A percentile compares a stretch with the other conserved stretches of the same genome.
Conservation (phyloP, 805 yeast species). For the Metschnikowia drakensbergensis region DNA sequence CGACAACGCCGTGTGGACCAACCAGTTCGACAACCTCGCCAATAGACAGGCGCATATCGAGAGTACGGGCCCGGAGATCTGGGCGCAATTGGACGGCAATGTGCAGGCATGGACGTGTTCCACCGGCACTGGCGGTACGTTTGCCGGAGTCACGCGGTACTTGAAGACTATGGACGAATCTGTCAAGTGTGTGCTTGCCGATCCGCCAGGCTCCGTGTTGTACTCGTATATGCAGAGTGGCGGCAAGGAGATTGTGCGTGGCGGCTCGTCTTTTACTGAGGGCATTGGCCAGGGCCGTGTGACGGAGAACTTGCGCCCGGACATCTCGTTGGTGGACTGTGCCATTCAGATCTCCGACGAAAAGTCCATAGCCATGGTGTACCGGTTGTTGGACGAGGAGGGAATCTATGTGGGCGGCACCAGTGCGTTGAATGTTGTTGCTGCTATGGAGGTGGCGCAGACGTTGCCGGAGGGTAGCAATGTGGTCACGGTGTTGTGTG, state of each 20-base stretch:
- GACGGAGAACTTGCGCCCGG: slow-evolving; percentile 75
- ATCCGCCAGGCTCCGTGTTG: slow-evolving; percentile 89
- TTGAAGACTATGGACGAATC: slow-evolving; percentile 62
- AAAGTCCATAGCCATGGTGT: slow-evolving; percentile 79
- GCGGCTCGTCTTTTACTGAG: slow-evolving; percentile 88
- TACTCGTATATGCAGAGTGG: slow-evolving; percentile 72
- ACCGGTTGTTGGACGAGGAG: slow-evolving; percentile 79
- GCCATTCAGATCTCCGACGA: slow-evolving; percentile 77
- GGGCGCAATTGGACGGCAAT: slow-evolving; percentile 76
- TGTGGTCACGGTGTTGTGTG: slow-evolving; percentile 85
- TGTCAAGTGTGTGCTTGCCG: slow-evolving; percentile 70
- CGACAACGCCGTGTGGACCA: slow-evolving; percentile 86
- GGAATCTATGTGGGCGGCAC: slow-evolving; percentile 91
- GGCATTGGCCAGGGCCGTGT: slow-evolving; percentile 96
- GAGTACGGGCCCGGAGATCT: slow-evolving; percentile 90
- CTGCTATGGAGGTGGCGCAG: slow-evolving; percentile 76
- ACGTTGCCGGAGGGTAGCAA: slow-evolving; percentile 72
- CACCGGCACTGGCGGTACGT: slow-evolving; percentile 91
- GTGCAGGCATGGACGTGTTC: slow-evolving; percentile 86
- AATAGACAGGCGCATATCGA: slow-evolving; percentile 86
- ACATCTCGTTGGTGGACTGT: slow-evolving; percentile 70
- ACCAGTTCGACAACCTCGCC: slow-evolving; percentile 86
- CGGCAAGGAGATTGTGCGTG: slow-evolving; percentile 63
- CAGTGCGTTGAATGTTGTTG: slow-evolving; percentile 84
- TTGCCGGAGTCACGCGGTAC: slow-evolving; percentile 80